These are phyloP conservation scores for Alloascoidea hylecoeti DNA, from an alignment of 805 yeast species.

Conservation along the genomic window DNA sequence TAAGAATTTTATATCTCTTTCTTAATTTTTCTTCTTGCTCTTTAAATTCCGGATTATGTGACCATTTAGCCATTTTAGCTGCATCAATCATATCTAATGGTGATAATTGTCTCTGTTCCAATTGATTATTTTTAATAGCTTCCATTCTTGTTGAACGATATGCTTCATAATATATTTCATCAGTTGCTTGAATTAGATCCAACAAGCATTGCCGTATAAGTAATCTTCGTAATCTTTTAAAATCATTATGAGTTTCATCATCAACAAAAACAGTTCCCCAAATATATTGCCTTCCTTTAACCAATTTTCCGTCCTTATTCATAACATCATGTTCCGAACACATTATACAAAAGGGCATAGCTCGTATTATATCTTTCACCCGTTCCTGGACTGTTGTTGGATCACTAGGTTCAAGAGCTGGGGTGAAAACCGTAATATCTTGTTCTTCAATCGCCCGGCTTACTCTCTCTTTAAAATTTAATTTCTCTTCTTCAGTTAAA, in stretches of 20 bases:
- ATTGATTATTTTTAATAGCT: slow-evolving; percentile 6
- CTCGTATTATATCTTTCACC: slow-evolving; percentile 43
- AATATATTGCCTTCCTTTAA: slow-evolving; percentile 75
- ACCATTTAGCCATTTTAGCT: no score
- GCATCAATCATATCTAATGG: slow-evolving; percentile 16
- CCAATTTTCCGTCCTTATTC: slow-evolving; percentile 43
- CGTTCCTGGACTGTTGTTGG: slow-evolving; percentile 48
- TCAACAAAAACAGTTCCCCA: slow-evolving; percentile 89
- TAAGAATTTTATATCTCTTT: slow-evolving; percentile 77
- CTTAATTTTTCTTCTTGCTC: slow-evolving; percentile 77
- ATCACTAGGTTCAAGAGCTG: slow-evolving; percentile 36
- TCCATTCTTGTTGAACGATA: slow-evolving; percentile 30
- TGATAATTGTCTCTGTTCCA: slow-evolving; percentile 16
- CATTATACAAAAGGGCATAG: slow-evolving; percentile 62
- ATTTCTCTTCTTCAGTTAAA: slow-evolving; percentile 55
- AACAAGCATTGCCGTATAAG: slow-evolving; percentile 73
- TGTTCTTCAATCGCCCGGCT: slow-evolving; percentile 76
- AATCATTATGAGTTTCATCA: slow-evolving; percentile 76
- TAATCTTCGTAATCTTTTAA: slow-evolving; percentile 65
- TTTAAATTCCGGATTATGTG: slow-evolving; percentile 70
- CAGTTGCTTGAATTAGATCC: slow-evolving; percentile 67
- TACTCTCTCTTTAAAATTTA: slow-evolving; percentile 57
- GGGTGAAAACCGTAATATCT: slow-evolving; percentile 54
- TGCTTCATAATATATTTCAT: slow-evolving; percentile 69
- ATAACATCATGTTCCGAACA: slow-evolving; percentile 53